These are phyloP conservation scores for Brassica juncea DNA, from an alignment of 345 rosid species.

Conservation along the genomic window DNA sequence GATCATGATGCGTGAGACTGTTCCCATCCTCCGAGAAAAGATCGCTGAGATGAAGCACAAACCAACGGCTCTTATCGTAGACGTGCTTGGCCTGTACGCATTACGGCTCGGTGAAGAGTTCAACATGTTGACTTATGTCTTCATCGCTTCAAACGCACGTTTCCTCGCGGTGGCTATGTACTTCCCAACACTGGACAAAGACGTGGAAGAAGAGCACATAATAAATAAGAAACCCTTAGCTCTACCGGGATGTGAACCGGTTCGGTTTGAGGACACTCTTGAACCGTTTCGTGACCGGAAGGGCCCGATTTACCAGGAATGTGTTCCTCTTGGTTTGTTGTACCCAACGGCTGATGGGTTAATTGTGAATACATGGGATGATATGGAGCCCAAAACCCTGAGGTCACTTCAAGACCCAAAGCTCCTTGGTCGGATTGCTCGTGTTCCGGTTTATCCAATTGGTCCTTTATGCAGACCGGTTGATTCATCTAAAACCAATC, in stretches of 20 bases:
- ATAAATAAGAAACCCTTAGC: constrained; percentile 35
- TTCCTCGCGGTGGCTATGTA: constrained; percentile 38
- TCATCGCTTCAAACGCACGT: constrained; percentile 52
- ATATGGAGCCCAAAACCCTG: constrained; percentile 37
- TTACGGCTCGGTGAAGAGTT: constrained; percentile 51
- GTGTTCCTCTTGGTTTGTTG: constrained; percentile 22
- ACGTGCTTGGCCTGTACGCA: constrained; percentile 53
- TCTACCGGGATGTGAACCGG: constrained; percentile 54
- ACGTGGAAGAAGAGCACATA: constrained; percentile 34
- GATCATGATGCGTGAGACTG: constrained; percentile 44
- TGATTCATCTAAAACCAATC: constrained; percentile 13
- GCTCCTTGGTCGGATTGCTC: constrained; percentile 34
- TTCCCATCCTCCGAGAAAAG: constrained; percentile 44
- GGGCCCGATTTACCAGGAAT: constrained; percentile 23
- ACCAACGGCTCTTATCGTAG: constrained; percentile 52
- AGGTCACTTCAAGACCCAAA: constrained; percentile 29
- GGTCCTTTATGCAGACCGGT: constrained; percentile 35
- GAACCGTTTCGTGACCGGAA: constrained; percentile 43
- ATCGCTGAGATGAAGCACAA: constrained; percentile 41
- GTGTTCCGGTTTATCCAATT: constrained; percentile 37
- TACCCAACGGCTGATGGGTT: constrained; percentile 34
- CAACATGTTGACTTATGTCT: constrained; percentile 49
- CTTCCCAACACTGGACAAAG: constrained; percentile 34
- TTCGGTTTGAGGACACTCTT: constrained; percentile 52
- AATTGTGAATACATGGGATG: constrained; percentile 43